phyloP scores from a whole-genome alignment of 306 rosid genomes.

The Pyrus communis region DNA sequence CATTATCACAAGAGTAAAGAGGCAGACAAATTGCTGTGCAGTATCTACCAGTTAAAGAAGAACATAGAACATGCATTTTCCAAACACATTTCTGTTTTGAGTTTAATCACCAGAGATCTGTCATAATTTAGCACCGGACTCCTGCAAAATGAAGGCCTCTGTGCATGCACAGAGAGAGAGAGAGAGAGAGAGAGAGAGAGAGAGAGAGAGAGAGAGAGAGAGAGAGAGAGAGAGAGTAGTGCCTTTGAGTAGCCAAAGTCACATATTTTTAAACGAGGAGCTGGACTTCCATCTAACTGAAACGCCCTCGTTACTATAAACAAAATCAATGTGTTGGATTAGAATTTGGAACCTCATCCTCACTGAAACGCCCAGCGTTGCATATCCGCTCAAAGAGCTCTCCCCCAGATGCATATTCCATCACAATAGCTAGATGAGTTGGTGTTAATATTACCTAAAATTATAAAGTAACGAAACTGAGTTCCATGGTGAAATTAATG shows the following conservation, averaged over 20 bases:
- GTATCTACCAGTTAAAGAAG: background rate
- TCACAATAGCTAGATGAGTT: slow-evolving; percentile 80
- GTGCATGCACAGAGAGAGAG: background rate
- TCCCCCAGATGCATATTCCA: slow-evolving; percentile 98
- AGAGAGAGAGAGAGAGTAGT: background rate
- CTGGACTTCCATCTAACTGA: slow-evolving; percentile 91
- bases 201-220: background rate
- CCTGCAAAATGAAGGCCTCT: background rate
- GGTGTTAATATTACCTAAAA: slow-evolving; percentile 80
- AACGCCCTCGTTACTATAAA: slow-evolving; percentile 11
- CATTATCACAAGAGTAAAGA: background rate
- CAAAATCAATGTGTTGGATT: background rate
- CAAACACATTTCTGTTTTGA: background rate
- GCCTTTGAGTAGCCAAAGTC: slow-evolving; percentile 98
- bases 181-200: background rate
- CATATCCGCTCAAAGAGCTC: slow-evolving; percentile 94
- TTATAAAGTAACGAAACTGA: slow-evolving; percentile 10
- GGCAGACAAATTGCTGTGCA: background rate
- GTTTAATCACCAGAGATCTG: background rate
- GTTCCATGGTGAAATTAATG: slow-evolving; percentile 1
- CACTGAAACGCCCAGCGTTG: slow-evolving; percentile 96
- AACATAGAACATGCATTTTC: background rate
- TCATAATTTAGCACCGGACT: background rate
- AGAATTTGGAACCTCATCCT: slow-evolving; percentile 82
- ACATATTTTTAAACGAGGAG: slow-evolving; percentile 91